Evolutionary conservation across 148 eudicot species (phyloP), one percentile per base, ranked within the genome.

Genomic region (Rhododendron mucronatum): DNA sequence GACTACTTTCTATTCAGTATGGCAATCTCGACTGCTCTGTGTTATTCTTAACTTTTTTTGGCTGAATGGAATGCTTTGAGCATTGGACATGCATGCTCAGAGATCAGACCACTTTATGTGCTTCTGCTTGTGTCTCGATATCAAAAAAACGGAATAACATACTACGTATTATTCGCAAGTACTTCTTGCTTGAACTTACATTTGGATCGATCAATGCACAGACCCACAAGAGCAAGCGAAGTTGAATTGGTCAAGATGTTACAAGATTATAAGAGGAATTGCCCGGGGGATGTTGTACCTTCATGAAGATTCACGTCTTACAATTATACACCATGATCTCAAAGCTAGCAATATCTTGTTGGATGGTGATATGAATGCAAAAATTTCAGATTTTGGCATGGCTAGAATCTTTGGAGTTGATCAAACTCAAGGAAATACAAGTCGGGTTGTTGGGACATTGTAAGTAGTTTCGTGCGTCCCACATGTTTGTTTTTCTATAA

Each of bases 381-480:
- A 78, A 78, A 4, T 78, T 78, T 41, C 81, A 23, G 81, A 78
- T 78, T 78, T 78, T 78, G 81, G 81, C 33, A 45, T 11, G 53
- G 81, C 81, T 16, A 78, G 35, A 3, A 78, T 78, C 47, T 78
- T 78, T 45, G 81, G 81, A 20, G 55, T 78, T 23, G 81, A 78
- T 45, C 53, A 78, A 78, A 44, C 55, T n/a, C 55, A 89, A 69
- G 80, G 82, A 50, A 85, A 44, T 77, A 77, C 80, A 44, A 77
- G 16, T 77, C 80, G 83, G 86, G 45, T 90, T n/a, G 92, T 79
- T n/a, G 92, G 93, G 4, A 92, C 92, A 69, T 87, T 85, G 93
- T 92, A 85, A 90, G 93, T 90, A 4, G 23, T 13, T 5, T 47
- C 41, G 1, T 10, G 0, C 37, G n/a, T 44, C 11, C 6, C 7